Evolutionary conservation across 768 basidiomycete species (phyloP).

Genomic region (Mycena rebaudengoi): DNA sequence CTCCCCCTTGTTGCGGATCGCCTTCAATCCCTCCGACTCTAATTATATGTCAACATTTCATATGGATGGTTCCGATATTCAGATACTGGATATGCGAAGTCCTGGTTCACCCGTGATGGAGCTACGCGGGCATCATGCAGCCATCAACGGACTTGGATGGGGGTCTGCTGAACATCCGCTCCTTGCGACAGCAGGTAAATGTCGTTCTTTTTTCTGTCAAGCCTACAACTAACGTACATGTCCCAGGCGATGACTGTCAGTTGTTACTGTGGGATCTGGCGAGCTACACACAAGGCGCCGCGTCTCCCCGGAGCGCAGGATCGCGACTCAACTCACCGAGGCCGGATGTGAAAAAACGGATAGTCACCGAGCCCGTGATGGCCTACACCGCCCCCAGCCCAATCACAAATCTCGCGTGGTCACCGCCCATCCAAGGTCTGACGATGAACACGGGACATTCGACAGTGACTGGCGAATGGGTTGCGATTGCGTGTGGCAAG

Average conservation of each 20-base stretch:
- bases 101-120: constrained; percentile 97
- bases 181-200: constrained; percentile 86
- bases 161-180: constrained; percentile 84
- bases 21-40: constrained; percentile 90
- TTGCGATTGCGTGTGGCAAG: constrained; percentile 85
- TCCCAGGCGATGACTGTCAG: constrained; percentile 90
- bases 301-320: constrained; percentile 75
- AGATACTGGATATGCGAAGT: constrained; percentile 96
- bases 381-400: constrained; percentile 83
- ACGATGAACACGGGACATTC: constrained; percentile 78
- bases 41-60: constrained; percentile 99
- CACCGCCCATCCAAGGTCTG: constrained; percentile 82
- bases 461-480: constrained; percentile 84
- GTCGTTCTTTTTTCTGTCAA: neutral
- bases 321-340: constrained; percentile 82
- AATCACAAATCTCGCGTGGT: constrained; percentile 89
- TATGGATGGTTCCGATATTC: constrained; percentile 88
- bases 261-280: constrained; percentile 93
- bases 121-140: constrained; percentile 81
- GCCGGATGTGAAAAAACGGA: constrained; percentile 80
- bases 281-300: constrained; percentile 63
- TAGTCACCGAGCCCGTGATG: constrained; percentile 81
- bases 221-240: neutral
- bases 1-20: constrained; percentile 84
- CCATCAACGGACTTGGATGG: constrained; percentile 92